These are phyloP conservation scores for Epichloe gansuensis DNA, from an alignment of 2,329 filamentous ascomycete genomes.

Conservation along the genomic window DNA sequence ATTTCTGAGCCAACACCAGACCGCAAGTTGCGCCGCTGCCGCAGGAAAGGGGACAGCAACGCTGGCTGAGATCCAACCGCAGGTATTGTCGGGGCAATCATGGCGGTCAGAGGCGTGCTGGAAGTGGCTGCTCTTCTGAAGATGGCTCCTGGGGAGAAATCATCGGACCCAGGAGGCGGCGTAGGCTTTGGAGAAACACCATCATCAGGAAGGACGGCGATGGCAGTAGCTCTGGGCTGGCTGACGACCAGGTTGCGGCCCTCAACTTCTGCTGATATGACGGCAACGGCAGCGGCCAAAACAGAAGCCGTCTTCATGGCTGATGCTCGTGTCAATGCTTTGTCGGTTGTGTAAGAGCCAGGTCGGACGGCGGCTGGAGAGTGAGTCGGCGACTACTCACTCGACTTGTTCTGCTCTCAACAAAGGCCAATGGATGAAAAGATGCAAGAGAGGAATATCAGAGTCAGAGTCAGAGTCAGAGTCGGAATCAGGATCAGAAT, in stretches of 20 bases:
- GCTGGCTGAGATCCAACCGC: conserved; percentile 34
- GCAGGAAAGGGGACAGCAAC: conserved; percentile 29
- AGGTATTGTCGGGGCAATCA: conserved; percentile 35
- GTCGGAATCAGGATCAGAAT: neutral
- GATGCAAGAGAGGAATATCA: too few species aligned
- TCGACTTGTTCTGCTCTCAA: neutral
- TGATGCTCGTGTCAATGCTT: neutral
- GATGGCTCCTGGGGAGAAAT: conserved; percentile 16
- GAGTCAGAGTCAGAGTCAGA: neutral
- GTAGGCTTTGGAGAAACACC: conserved; percentile 31
- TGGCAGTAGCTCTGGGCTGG: conserved; percentile 22
- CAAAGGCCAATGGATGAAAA: neutral
- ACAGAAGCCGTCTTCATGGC: conserved; percentile 18
- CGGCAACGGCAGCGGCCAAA: conserved; percentile 11
- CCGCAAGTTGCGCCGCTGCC: conserved; percentile 23
- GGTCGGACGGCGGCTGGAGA: neutral
- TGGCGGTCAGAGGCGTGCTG: conserved; percentile 14
- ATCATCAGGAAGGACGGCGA: conserved; percentile 20
- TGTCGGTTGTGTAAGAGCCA: neutral
- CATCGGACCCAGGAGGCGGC: conserved; percentile 22
- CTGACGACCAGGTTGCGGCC: conserved; percentile 14
- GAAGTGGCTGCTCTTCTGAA: neutral
- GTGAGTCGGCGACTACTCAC: neutral
- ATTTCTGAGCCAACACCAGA: conserved; percentile 22
- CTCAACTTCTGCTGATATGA: conserved; percentile 12